phyloP scores from a whole-genome alignment of 2,329 filamentous ascomycete genomes.

The Sclerotinia spermophila region DNA sequence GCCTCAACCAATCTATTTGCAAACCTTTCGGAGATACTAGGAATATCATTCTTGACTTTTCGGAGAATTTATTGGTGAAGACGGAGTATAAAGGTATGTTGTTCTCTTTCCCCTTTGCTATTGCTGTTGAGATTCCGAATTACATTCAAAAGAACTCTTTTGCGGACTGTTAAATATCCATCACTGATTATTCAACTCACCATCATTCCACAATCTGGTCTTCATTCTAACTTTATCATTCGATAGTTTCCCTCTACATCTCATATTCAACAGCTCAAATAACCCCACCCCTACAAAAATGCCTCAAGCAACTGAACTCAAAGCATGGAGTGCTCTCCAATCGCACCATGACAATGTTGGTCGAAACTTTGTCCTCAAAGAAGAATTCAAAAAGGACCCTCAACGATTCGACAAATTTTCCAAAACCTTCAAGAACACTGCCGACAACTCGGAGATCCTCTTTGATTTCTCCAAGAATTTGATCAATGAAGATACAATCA shows the following conservation, averaged over 20 bases:
- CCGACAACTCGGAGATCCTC: conserved; percentile 79
- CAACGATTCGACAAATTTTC: conserved; percentile 87
- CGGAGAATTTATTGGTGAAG: not conserved
- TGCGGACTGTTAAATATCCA: not conserved
- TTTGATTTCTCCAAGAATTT: conserved; percentile 99
- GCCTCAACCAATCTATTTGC: not conserved
- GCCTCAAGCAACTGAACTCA: conserved; percentile 80
- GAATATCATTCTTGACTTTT: not conserved
- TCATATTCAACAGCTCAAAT: not conserved
- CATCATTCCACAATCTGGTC: not conserved
- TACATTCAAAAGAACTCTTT: not conserved
- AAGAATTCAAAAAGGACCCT: conserved; percentile 85
- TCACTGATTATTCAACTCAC: not conserved
- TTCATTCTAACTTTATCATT: not conserved
- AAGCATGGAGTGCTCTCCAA: conserved; percentile 87
- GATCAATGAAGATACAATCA: conserved; percentile 85
- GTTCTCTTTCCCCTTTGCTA: not conserved
- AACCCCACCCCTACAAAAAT: conserved; percentile 44
- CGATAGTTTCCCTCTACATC: not conserved
- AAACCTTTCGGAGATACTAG: not conserved
- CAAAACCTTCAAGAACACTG: conserved; percentile 74
- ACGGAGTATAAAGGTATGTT: not conserved
- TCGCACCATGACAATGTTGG: conserved; percentile 82
- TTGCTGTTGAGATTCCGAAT: too few species aligned
- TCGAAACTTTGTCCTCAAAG: conserved; percentile 87